Base-by-base conservation (phyloP, 2,329 filamentous ascomycete species). In the Alternaria alternata region DNA sequence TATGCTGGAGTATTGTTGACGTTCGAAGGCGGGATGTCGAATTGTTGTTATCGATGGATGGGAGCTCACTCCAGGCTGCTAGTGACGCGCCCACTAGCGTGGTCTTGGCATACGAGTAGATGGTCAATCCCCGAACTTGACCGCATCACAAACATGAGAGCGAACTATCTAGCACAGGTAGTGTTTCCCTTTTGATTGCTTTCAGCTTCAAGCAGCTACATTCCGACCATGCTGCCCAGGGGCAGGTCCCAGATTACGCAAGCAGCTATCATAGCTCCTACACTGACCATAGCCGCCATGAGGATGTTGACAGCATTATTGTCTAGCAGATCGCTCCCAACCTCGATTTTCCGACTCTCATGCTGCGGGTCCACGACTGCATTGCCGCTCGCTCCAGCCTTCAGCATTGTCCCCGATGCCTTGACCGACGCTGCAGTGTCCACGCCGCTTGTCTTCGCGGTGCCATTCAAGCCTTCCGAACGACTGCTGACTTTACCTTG, bases 301-400 rank as follows among this genome's bases (percentile, higher is more conserved):
- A 94, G 78, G 59, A 97, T 87, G 78, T 99, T 99, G 70, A 99
- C 93, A 55, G 92, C 91, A 78, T 99, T 99, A 78, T 99, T 99
- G 78, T 96, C 93, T 58, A 99, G 82, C 62, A 96, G 77, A 75
- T 97, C 86, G 81, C 83, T 67, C 83, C 90, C 79, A 63, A 86
- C 90, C 76, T 91, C 86, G 80, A 81, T 82, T 70, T 87, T 87
- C 64, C 81, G 70, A 41, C 80, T 83, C 58, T 82, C 81, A 43
- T 78, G 80, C 57, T 81, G 75, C 7, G 61, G 61, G 60, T 76
- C 75, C 20, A 76, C 75, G 7, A 75, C 71, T 14, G 54, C 64
- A 20, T 51, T 64, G 1, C 64, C 64, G 46, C 68, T 69, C 36
- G 63, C 69, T 39, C 70, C 72, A 26, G 70, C 72, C 24, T 61